Conservation (phyloP, 2,329 filamentous ascomycete species). For the Allantophomopsis cytisporea region DNA sequence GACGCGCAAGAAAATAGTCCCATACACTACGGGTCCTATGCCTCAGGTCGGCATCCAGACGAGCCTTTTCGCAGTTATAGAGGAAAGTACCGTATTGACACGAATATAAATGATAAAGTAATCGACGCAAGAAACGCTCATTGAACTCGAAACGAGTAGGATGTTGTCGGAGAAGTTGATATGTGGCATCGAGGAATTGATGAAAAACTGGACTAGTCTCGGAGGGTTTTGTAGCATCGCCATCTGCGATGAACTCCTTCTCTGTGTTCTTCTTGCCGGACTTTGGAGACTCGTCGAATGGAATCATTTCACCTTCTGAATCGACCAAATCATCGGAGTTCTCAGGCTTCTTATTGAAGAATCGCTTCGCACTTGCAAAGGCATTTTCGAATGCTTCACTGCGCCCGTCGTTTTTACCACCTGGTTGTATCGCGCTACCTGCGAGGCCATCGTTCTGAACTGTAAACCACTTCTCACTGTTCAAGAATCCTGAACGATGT, state of each 20-base stretch:
- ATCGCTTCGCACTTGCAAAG: slow-evolving; percentile 70
- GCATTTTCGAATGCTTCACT: slow-evolving; percentile 77
- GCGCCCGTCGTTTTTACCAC: slow-evolving; percentile 31
- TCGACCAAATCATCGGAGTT: slow-evolving; percentile 46
- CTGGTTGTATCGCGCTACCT: slow-evolving; percentile 46
- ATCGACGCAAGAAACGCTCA: slow-evolving; percentile 76
- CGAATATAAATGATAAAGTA: slow-evolving; percentile 89
- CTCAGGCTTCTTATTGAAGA: slow-evolving; percentile 73
- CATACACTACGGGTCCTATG: slow-evolving; percentile 79
- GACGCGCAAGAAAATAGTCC: slow-evolving; percentile 84
- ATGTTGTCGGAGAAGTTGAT: slow-evolving; percentile 76
- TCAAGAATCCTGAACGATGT: slow-evolving; percentile 76
- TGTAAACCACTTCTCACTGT: slow-evolving; percentile 87
- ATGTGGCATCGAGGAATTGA: slow-evolving; percentile 90
- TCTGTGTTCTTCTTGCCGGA: slow-evolving; percentile 21
- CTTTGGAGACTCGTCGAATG: slow-evolving; percentile 16
- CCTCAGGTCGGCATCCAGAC: slow-evolving; percentile 52
- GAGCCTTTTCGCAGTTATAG: slow-evolving; percentile 87
- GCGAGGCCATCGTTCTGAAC: slow-evolving; percentile 70
- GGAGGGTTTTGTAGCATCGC: slow-evolving; percentile 66
- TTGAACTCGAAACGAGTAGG: slow-evolving; percentile 92
- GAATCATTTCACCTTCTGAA: slow-evolving; percentile 29
- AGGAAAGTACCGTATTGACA: slow-evolving; percentile 96
- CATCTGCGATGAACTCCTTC: slow-evolving; percentile 30
- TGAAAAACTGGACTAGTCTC: slow-evolving; percentile 96